Evolutionary conservation across 2,329 filamentous ascomycete species (phyloP), one percentile per base, ranked within the genome.

Genomic region (Sporothrix brasiliensis): DNA sequence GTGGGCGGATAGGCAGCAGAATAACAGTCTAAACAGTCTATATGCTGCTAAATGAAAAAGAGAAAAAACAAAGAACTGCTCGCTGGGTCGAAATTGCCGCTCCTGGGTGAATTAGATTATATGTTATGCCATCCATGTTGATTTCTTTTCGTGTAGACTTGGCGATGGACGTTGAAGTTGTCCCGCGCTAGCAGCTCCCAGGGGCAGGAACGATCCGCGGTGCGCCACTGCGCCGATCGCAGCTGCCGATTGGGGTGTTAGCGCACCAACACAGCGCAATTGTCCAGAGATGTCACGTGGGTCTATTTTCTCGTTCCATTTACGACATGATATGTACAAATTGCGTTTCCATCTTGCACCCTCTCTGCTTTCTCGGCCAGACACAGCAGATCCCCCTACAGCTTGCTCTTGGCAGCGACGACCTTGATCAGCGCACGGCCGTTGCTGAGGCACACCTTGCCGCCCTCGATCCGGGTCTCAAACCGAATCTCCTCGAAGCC

Each of bases 381-480:
- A 34, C 6, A 34, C 6, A 34, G 9, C 34, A 34, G 27, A n/a
- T 3, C 6, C 6, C 34, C 34, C 30, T 82, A 91, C 79, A 92
- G 80, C 83, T 90, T 92, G 79, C 85, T 87, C 83, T 87, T 88
- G 9, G 81, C 78, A 19, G 77, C 85, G 67, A 85, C 85, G 71
- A 87, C 82, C 85, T 87, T 92, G 77, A 97, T 87, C 78, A 94
- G 79, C 34, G 92, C 92, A 71, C 93, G 85, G 4, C 94, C 94
- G 79, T 97, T 97, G 81, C 89, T 95, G 80, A 97, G 82, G 72
- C 92, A 92, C 21, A 93, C 88, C 85, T 95, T 96, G 44, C 92
- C 92, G 44, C 90, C 89, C 75, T 91, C 90, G 34, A 97, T 89
- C 78, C 87, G 87, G 1, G 91, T 92, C 69, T 90, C 84, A 77